Base-by-base conservation (phyloP, 2,329 filamentous ascomycete species). In the Periconia sp. region DNA sequence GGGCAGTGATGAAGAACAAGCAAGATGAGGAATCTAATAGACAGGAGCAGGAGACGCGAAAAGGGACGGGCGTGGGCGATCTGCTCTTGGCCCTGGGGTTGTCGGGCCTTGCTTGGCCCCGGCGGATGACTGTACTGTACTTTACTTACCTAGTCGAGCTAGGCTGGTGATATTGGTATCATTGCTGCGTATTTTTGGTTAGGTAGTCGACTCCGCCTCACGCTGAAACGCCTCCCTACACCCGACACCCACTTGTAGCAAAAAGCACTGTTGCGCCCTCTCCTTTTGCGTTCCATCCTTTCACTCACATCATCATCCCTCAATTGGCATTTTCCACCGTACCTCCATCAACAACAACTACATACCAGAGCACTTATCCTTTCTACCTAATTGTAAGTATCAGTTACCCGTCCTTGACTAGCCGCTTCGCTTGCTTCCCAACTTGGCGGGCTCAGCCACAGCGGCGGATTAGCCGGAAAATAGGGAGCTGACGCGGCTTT, bases 401-500 rank as follows among this genome's bases (percentile, higher is more conserved):
- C 35, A 30, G 19, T 23, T 40, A 48, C 19, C 44, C 46, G 40
- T 14, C 33, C 46, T 37, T 42, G 35, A 40, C 48, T 41, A 27
- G 23, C 23, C 23, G 23, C 23, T 8, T 27, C 23, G 23, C 23
- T 27, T 27, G 23, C 23, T 27, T 27, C 23, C 14, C 42, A 48
- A n/a, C 11, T 31, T 33, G 44, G 41, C 37, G 41, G 44, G 57
- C 66, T 63, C 59, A 70, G 68, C 69, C 66, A 70, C 67, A 55
- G 46, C 42, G 50, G 59, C 68, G 66, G 66, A 63, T 58, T 47
- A 62, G 54, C 62, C 65, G 66, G 69, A 58, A 59, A 59, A 60
- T 15, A 64, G 61, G 59, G 64, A 71, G 68, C 68, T 70, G 60
- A 69, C 69, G 70, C 66, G 65, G 65, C 68, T 71, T 65, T 60